Evolutionary conservation across 2,329 filamentous ascomycete genomes (phyloP).

Genomic region (Amauroascus niger): DNA sequence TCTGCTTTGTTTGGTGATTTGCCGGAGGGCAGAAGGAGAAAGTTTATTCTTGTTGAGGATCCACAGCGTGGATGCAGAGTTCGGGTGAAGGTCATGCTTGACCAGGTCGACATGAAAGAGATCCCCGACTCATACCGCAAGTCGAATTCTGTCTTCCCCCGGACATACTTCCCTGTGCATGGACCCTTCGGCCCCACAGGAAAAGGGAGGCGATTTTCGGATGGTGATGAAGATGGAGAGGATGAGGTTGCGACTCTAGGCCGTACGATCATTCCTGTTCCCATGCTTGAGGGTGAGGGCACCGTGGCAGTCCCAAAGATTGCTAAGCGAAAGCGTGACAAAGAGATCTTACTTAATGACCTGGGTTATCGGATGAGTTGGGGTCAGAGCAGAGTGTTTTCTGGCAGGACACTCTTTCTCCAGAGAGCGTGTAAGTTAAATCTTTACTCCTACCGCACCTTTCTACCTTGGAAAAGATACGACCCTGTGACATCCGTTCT

Average conservation of each 20-base stretch:
- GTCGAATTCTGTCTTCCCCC: constrained; percentile 78
- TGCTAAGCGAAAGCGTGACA: constrained; percentile 58
- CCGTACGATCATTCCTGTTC: constrained; percentile 49
- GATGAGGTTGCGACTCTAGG: constrained; percentile 30
- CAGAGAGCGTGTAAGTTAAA: constrained; percentile 79
- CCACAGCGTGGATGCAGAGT: constrained; percentile 69
- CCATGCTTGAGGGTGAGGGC: constrained; percentile 58
- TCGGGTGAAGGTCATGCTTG: constrained; percentile 83
- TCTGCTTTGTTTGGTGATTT: constrained; percentile 75
- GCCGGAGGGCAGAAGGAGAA: constrained; percentile 81
- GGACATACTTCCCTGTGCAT: constrained; percentile 83
- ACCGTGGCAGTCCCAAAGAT: constrained; percentile 68
- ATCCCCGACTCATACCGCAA: constrained; percentile 93
- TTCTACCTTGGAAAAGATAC: too few relatives aligned
- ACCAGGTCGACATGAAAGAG: constrained; percentile 86
- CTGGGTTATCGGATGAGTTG: constrained; percentile 92
- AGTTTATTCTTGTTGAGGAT: constrained; percentile 94
- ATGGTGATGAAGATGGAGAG: constrained; percentile 17
- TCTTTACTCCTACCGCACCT: too few relatives aligned
- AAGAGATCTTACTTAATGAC: constrained; percentile 87
- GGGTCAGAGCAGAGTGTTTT: constrained; percentile 88
- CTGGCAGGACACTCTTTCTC: constrained; percentile 73
- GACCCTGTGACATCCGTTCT: too few relatives aligned
- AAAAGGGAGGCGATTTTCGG: constrained; percentile 63
- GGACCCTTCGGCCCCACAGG: constrained; percentile 62